Percentiles rank a stretch among this genome's conserved stretches.
Evolutionary conservation across 2,329 filamentous ascomycete genomes (phyloP).

Genomic region (Pestalotiopsis sp.): DNA sequence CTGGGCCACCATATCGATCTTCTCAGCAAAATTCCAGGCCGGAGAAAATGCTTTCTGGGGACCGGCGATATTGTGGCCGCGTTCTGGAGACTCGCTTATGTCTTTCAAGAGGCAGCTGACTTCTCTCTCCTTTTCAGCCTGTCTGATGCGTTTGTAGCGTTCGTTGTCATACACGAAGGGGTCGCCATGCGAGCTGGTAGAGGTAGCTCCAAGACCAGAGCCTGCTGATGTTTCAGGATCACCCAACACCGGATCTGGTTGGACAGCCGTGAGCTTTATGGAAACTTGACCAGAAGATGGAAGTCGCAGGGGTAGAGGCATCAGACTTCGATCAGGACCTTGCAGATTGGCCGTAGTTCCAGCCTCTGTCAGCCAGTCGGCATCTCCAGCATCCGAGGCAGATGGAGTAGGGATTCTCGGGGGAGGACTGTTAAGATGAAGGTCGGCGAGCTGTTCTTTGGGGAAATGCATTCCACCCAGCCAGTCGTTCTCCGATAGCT

Average conservation of each 20-base stretch:
- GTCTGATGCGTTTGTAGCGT: constrained; percentile 39
- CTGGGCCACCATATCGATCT: neutral
- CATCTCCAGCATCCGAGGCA: neutral
- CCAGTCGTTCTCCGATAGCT: neutral
- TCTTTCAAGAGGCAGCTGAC: constrained; percentile 42
- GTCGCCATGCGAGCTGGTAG: constrained; percentile 40
- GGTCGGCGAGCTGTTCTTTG: neutral
- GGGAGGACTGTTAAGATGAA: neutral
- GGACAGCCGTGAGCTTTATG: neutral
- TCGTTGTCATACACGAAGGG: constrained; percentile 50
- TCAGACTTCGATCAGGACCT: constrained; percentile 9
- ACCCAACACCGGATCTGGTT: constrained; percentile 12
- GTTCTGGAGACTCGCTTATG: constrained; percentile 26
- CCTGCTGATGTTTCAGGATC: constrained; percentile 28
- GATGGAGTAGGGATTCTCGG: neutral
- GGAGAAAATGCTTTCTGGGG: constrained; percentile 11
- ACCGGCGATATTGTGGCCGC: constrained; percentile 23
- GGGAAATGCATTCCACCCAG: neutral
- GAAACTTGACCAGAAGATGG: constrained; percentile 10
- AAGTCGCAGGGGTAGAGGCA: constrained; percentile 22
- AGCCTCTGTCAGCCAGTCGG: constrained; percentile 1
- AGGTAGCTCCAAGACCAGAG: constrained; percentile 16
- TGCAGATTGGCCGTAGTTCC: neutral
- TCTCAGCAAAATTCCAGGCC: neutral
- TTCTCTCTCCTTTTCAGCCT: constrained; percentile 43